Base-by-base conservation (phyloP, 2,329 filamentous ascomycete genomes). In the Pseudogymnoascus sp. region DNA sequence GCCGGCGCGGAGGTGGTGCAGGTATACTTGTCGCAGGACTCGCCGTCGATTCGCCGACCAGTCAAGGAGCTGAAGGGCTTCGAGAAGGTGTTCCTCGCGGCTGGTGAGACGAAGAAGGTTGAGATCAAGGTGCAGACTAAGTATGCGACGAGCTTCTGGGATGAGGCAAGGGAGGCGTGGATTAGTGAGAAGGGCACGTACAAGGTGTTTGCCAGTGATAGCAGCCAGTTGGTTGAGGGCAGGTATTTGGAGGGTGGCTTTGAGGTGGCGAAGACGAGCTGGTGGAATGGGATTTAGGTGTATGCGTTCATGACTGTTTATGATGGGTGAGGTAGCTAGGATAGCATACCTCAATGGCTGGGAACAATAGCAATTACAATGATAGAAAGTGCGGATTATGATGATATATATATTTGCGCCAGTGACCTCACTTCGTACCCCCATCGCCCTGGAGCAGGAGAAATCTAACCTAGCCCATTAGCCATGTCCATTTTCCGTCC, bases 11-110 rank as follows among this genome's bases (percentile, higher is more conserved):
- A 72, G 33, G 69, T 73, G 1, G 64, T 74, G 1, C 73, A 74
- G 61, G 68, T 72, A 2, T 75, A 74, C 64, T 68, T 74, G 37
- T 65, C 69, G 19, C 70, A 68, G 8, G 68, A 64, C 24, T 62
- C 68, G 5, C 65, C 66, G 6, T 70, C 71, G 14, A 68, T 72
- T 26, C 74, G 70, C 0, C 74, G 78, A 8, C 76, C 78, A 5
- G 65, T 67, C 29, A 78, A 77, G 68, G 77, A 79, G 64, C 69
- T 80, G 19, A 77, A 78, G 60, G 77, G 76, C 3, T 80, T 80
- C 63, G 66, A 73, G 19, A 80, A 80, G 64, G 74, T 78, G 8
- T 68, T 72, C 24, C 67, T 80, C 11, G 69, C 75, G 37, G 68
- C 75, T 0, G 74, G 75, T 1, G 73, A 76, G 59, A 74, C 70